These are phyloP conservation scores for Alternaria atra DNA, from an alignment of 2,329 filamentous ascomycete species.

Conservation along the genomic window DNA sequence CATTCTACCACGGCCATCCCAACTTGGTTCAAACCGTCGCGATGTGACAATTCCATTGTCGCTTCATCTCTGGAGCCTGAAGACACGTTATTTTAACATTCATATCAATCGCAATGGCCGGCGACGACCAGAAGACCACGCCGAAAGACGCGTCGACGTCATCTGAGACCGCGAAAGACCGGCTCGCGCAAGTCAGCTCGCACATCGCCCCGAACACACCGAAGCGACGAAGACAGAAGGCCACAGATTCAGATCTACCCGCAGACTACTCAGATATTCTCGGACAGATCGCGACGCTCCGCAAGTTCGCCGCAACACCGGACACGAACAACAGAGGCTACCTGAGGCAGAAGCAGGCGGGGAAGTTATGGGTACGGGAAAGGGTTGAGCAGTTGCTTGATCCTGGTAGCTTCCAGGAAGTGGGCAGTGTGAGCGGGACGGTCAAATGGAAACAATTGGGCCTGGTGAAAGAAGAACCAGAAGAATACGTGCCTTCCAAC, in stretches of 20 bases:
- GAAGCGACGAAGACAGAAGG: constrained; percentile 49
- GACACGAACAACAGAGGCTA: constrained; percentile 65
- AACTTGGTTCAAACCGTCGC: constrained; percentile 4
- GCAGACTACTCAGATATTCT: constrained; percentile 70
- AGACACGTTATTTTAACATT: background rate
- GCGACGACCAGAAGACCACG: constrained; percentile 24
- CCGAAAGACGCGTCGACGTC: constrained; percentile 31
- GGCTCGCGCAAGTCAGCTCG: constrained; percentile 59
- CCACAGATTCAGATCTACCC: constrained; percentile 57
- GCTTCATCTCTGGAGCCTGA: constrained; percentile 26
- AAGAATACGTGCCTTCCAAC: constrained; percentile 66
- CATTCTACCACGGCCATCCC: constrained; percentile 10
- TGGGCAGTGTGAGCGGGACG: constrained; percentile 68
- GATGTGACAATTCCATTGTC: constrained; percentile 28
- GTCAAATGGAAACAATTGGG: constrained; percentile 65
- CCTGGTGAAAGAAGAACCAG: constrained; percentile 57
- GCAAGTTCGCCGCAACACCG: constrained; percentile 64
- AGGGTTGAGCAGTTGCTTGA: constrained; percentile 68
- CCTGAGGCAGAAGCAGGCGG: constrained; percentile 68
- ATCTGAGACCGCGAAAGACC: constrained; percentile 49
- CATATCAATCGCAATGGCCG: constrained; percentile 29
- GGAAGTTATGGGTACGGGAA: constrained; percentile 72
- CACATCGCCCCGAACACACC: constrained; percentile 53
- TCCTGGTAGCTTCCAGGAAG: constrained; percentile 63
- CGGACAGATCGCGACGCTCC: constrained; percentile 63